Base-by-base conservation (phyloP, 768 basidiomycete species). In the Trametes maxima region DNA sequence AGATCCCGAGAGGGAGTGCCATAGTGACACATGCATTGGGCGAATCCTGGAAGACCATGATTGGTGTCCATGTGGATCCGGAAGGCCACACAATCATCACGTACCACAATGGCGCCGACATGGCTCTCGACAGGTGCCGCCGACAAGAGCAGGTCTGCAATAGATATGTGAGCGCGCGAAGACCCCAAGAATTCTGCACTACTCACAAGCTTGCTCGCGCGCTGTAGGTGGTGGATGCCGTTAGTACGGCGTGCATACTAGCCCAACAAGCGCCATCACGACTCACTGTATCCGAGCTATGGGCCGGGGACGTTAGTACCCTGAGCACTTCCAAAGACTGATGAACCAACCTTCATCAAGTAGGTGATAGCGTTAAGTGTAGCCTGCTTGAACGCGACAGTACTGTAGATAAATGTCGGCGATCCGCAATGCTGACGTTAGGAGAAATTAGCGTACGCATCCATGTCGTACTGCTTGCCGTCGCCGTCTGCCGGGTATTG, bases 301-400 rank as follows among this genome's bases (percentile, higher is more conserved):
- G 54, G 58, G n/a, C 13, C 44, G 39, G 13, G 8, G 39, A 24
- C 28, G 24, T 28, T 16, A n/a, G 17, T 8, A 21, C 28, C 8
- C 11, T 14, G 17, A 13, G 25, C 21, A 16, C 16, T 33, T 17
- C 3, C 3, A 39, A 10, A n/a, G 35, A 46, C 28, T 12, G 16
- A 16, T 1, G 63, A 69, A 25, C 51, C 28, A 33, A 85, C 85
- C 80, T 88, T 88, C 76, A 80, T 77, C 45, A 92, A 77, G 70
- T 92, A 92, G 2, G 82, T 80, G 53, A 92, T 91, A 2, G 87
- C 82, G 66, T 90, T 90, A 56, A 90, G 74, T 0, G 90, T 88
- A 5, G 90, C 90, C 73, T 89, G 88, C 69, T 92, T 90, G 71
- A 88, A 92, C 2, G 90, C 89, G 17, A 89, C 87, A 21, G 88